Evolutionary conservation across 371 early-diverging fungal species (phyloP).

Genomic region (Umbelopsis sp.): DNA sequence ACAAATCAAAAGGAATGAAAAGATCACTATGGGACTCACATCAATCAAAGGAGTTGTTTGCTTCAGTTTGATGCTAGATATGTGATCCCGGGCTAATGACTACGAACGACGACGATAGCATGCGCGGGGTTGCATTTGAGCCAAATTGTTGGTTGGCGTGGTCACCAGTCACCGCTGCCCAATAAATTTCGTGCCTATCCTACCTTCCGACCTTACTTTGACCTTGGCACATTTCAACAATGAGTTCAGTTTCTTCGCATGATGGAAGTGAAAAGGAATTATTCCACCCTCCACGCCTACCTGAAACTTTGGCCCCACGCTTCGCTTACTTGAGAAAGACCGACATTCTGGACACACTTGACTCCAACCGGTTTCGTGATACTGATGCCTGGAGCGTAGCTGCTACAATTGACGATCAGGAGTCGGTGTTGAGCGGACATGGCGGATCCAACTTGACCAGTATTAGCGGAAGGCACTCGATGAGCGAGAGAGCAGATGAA

Average conservation of each 20-base stretch:
- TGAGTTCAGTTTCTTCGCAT: constrained; percentile 54
- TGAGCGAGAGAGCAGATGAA: constrained; percentile 23
- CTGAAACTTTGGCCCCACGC: constrained; percentile 36
- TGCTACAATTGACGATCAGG: constrained; percentile 57
- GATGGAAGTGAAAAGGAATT: constrained; percentile 54
- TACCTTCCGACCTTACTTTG: neutral
- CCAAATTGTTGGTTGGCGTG: too few species aligned
- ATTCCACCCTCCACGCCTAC: constrained; percentile 34
- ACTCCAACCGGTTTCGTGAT: constrained; percentile 36
- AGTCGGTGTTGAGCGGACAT: constrained; percentile 50
- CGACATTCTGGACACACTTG: constrained; percentile 51
- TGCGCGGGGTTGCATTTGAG: too few species aligned
- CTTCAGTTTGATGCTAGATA: too few species aligned
- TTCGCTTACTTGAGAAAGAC: constrained; percentile 53
- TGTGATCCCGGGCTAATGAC: too few species aligned
- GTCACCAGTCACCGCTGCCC: too few species aligned
- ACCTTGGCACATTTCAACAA: constrained; percentile 16
- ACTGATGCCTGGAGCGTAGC: constrained; percentile 59
- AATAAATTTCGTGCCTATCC: too few species aligned
- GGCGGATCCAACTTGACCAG: constrained; percentile 31
- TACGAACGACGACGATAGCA: too few species aligned
- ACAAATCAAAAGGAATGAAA: too few species aligned
- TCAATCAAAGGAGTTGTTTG: too few species aligned
- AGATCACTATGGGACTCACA: too few species aligned
- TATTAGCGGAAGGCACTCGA: constrained; percentile 7